Percentiles rank a stretch among this genome's conserved stretches.
Conservation (phyloP, 2,329 filamentous ascomycete genomes). For the Talaromyces sp. region DNA sequence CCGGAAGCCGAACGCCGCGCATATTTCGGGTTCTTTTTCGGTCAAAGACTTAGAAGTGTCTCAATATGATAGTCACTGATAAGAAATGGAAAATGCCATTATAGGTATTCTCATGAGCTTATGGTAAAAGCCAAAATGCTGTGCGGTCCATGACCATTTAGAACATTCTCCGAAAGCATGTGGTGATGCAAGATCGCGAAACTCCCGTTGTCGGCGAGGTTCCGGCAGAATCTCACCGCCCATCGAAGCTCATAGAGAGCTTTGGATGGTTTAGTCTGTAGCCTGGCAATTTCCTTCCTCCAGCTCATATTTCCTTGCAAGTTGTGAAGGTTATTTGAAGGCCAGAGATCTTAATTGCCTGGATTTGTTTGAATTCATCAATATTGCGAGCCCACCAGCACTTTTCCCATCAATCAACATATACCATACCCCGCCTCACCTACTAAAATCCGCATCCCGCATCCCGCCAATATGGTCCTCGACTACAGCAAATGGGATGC, state of each 20-base stretch:
- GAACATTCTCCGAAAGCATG: constrained; percentile 18
- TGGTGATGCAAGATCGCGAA: constrained; percentile 17
- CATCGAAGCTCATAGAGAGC: constrained; percentile 38
- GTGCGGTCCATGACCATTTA: constrained; percentile 11
- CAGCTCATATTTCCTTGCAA: background rate
- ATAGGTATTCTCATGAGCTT: constrained; percentile 22
- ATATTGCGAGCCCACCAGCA: background rate
- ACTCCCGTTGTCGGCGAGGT: constrained; percentile 14
- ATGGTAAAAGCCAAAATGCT: constrained; percentile 7
- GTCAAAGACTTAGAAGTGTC: background rate
- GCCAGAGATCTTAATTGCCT: too few species aligned
- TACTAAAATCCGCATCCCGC: constrained; percentile 18
- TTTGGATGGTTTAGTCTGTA: constrained; percentile 28
- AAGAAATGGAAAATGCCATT: constrained; percentile 33
- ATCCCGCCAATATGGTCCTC: constrained; percentile 52
- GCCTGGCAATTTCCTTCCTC: background rate
- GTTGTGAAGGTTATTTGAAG: background rate
- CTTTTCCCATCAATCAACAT: constrained; percentile 13
- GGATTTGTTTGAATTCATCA: background rate
- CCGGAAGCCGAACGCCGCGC: constrained; percentile 46
- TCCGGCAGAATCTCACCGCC: constrained; percentile 35
- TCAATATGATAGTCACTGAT: constrained; percentile 22
- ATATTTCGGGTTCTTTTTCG: constrained; percentile 31
- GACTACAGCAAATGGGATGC: constrained; percentile 72
- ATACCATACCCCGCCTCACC: constrained; percentile 20